Conservation (phyloP, 2,329 filamentous ascomycete genomes). For the Cercospora zeae-maydis region DNA sequence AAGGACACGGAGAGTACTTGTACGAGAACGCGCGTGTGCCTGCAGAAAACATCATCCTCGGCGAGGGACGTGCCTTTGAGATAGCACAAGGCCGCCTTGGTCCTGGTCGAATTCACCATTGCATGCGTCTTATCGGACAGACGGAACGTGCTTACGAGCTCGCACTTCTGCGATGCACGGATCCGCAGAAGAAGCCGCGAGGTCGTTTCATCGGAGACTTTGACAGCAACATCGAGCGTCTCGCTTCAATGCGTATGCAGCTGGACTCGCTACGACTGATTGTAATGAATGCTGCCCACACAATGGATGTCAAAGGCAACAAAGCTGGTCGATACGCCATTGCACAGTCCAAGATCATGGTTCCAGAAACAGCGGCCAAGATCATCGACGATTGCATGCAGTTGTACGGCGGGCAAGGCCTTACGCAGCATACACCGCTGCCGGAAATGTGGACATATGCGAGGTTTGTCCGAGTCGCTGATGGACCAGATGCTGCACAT, state of each 20-base stretch:
- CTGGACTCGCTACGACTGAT: conserved; percentile 85
- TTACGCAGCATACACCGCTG: conserved; percentile 88
- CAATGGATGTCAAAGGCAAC: conserved; percentile 81
- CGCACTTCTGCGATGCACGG: conserved; percentile 89
- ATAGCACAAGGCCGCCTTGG: conserved; percentile 97
- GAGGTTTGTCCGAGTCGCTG: conserved; percentile 41
- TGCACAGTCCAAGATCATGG: conserved; percentile 85
- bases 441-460: conserved; percentile 51
- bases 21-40: conserved; percentile 89
- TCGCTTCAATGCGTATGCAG: conserved; percentile 84
- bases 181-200: conserved; percentile 82
- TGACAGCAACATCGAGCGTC: conserved; percentile 90
- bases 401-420: conserved; percentile 81
- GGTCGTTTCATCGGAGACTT: conserved; percentile 80
- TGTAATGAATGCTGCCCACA: conserved; percentile 88
- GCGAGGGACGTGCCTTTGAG: conserved; percentile 92
- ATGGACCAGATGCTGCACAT: conserved; percentile 94
- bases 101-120: conserved; percentile 92
- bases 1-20: conserved; percentile 86
- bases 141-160: conserved; percentile 86
- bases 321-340: conserved; percentile 89
- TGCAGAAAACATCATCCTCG: conserved; percentile 76
- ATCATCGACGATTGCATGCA: conserved; percentile 94
- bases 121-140: conserved; percentile 88
- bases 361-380: conserved; percentile 72